Evolutionary conservation across 345 rosid species (phyloP).

Genomic region (Balakata baccata): DNA sequence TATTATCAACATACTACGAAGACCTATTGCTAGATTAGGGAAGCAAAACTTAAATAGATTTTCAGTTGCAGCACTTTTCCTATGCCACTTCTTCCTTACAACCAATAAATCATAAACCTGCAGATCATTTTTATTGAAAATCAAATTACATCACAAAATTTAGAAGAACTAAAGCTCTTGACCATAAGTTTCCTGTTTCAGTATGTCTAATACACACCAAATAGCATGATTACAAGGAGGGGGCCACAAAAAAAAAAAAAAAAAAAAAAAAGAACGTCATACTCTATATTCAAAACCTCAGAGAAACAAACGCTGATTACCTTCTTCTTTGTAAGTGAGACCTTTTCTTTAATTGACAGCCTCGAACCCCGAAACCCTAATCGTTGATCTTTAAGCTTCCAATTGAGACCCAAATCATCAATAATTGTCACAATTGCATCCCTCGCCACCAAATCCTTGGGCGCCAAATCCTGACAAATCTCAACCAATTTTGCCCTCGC

Average conservation of each 20-base stretch:
- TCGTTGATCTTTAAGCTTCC: constrained; percentile 52
- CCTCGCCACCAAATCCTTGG: constrained; percentile 56
- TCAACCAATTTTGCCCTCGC: constrained; percentile 66
- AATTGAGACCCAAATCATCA: constrained; percentile 80
- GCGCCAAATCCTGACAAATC: constrained; percentile 50
- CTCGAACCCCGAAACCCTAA: constrained; percentile 51
- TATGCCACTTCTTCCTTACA: neutral
- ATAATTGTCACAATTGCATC: constrained; percentile 57
- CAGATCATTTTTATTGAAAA: neutral
- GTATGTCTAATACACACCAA: too few species aligned
- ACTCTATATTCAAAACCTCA: neutral
- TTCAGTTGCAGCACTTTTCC: neutral
- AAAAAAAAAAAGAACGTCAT: neutral
- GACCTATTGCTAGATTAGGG: too few species aligned
- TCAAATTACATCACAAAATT: neutral
- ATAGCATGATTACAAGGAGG: neutral
- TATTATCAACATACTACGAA: too few species aligned
- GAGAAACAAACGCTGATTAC: constrained; percentile 26
- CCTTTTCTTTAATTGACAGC: constrained; percentile 66
- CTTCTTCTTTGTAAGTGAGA: constrained; percentile 60
- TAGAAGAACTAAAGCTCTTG: neutral
- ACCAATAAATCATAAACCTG: neutral
- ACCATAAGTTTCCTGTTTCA: neutral
- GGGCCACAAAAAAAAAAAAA: neutral
- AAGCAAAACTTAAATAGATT: neutral